Conservation (phyloP, 169 alveolate species). For the Fabrea salina region DNA sequence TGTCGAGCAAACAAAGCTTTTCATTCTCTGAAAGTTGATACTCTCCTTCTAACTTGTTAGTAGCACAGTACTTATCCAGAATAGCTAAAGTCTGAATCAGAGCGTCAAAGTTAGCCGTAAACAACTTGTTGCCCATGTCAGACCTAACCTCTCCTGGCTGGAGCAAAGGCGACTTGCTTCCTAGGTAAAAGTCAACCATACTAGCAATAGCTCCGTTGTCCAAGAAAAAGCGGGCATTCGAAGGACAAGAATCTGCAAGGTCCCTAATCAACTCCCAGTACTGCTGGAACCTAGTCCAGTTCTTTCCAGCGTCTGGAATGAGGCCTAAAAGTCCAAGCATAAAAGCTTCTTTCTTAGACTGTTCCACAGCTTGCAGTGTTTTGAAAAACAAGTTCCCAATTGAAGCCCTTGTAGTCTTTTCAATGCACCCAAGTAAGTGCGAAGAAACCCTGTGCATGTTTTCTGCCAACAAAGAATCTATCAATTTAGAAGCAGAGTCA, state of each 20-base stretch:
- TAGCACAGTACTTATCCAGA: constrained; percentile 1
- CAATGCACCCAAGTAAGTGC: neutral
- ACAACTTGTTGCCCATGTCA: constrained; percentile 35
- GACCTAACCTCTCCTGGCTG: constrained; percentile 31
- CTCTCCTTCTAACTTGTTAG: neutral
- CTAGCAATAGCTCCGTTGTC: constrained; percentile 22
- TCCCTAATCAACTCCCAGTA: constrained; percentile 19
- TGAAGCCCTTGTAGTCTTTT: constrained; percentile 22
- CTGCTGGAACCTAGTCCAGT: constrained; percentile 32
- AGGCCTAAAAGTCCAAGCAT: neutral
- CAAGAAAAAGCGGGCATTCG: constrained; percentile 2
- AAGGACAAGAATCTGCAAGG: neutral
- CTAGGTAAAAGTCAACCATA: constrained; percentile 38
- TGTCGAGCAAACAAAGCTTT: neutral
- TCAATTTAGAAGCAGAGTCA: neutral
- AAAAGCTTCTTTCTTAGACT: constrained; percentile 16
- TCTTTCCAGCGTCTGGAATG: constrained; percentile 1
- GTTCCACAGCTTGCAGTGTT: neutral
- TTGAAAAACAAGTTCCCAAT: constrained; percentile 11
- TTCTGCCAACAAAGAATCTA: constrained; percentile 25
- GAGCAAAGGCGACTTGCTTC: constrained; percentile 30
- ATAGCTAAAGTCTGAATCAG: constrained; percentile 10
- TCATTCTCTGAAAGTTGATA: constrained; percentile 28
- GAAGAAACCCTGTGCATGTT: neutral
- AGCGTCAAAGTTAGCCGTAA: constrained; percentile 32